These are phyloP conservation scores for Candida gigantensis DNA, from an alignment of 1,139 yeast species.

Conservation along the genomic window DNA sequence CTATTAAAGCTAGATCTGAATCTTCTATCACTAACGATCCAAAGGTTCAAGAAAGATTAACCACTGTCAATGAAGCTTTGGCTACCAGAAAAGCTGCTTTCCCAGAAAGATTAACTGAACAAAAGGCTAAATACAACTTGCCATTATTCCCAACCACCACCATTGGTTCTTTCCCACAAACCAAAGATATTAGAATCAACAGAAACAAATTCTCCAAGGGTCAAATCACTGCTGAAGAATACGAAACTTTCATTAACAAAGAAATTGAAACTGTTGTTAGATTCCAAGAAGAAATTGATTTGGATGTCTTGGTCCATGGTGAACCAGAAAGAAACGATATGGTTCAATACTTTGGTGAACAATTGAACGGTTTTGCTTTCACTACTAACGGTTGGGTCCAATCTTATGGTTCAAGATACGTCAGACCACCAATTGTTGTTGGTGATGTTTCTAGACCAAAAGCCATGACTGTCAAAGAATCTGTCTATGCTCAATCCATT, in stretches of 20 bases:
- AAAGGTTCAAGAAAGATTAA: constrained; percentile 85
- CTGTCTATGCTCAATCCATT: constrained; percentile 96
- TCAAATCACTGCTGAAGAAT: constrained; percentile 88
- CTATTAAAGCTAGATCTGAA: constrained; percentile 81
- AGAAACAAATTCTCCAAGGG: constrained; percentile 99
- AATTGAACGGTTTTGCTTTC: constrained; percentile 96
- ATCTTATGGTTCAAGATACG: constrained; percentile 99
- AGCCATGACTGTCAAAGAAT: constrained; percentile 98
- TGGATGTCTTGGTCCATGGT: constrained; percentile 98
- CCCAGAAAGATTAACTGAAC: constrained; percentile 84
- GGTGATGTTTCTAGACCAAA: constrained; percentile 99
- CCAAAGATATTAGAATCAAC: constrained; percentile 97
- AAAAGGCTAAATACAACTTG: constrained; percentile 83
- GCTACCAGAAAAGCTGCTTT: constrained; percentile 86
- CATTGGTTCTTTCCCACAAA: constrained; percentile 99
- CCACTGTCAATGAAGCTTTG: constrained; percentile 74
- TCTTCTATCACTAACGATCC: constrained; percentile 90
- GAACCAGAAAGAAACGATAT: constrained; percentile 99
- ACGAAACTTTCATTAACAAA: constrained; percentile 93
- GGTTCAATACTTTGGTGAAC: constrained; percentile 99
- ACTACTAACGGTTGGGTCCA: constrained; percentile 99
- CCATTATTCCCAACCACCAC: constrained; percentile 99
- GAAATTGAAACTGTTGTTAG: constrained; percentile 94
- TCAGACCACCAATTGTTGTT: constrained; percentile 98
- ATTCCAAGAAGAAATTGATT: constrained; percentile 98